A percentile compares a stretch with the other conserved stretches of the same genome.
phyloP scores from a whole-genome alignment of 2,329 filamentous ascomycete species.

The Penicillium sp. region DNA sequence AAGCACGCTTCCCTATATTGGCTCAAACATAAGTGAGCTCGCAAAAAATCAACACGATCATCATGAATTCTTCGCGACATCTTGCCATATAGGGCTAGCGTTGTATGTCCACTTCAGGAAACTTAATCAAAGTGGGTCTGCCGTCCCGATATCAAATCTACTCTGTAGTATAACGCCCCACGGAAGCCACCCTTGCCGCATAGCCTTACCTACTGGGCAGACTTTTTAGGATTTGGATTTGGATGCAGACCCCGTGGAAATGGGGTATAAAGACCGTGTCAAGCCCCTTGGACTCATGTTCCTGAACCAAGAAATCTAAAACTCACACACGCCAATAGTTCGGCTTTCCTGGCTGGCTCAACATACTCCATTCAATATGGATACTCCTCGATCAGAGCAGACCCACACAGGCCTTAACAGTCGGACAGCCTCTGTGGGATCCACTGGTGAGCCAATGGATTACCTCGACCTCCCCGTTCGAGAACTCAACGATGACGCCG shows the following conservation, averaged over 20 bases:
- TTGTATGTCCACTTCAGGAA: slow-evolving; percentile 17
- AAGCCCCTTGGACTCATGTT: neutral
- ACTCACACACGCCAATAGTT: neutral
- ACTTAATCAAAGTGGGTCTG: slow-evolving; percentile 5
- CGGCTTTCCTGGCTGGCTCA: neutral
- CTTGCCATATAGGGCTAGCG: slow-evolving; percentile 21
- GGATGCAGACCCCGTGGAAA: neutral
- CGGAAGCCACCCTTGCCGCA: neutral
- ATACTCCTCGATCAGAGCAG: slow-evolving; percentile 11
- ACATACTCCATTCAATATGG: slow-evolving; percentile 13
- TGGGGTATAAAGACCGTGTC: slow-evolving; percentile 16
- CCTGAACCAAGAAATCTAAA: neutral
- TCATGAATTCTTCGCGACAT: slow-evolving; percentile 9
- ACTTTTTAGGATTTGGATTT: neutral
- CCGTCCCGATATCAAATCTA: slow-evolving; percentile 8
- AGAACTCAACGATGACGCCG: slow-evolving; percentile 60
- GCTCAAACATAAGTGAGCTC: neutral
- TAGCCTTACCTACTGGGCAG: slow-evolving; percentile 1
- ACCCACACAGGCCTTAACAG: slow-evolving; percentile 18
- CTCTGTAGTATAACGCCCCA: neutral
- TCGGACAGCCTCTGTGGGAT: slow-evolving; percentile 27
- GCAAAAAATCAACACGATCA: slow-evolving; percentile 24
- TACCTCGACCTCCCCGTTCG: slow-evolving; percentile 65
- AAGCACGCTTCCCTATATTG: neutral
- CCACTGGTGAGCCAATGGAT: slow-evolving; percentile 32